These are phyloP conservation scores for Suillus subaureus DNA, from an alignment of 768 basidiomycete genomes.

Conservation along the genomic window DNA sequence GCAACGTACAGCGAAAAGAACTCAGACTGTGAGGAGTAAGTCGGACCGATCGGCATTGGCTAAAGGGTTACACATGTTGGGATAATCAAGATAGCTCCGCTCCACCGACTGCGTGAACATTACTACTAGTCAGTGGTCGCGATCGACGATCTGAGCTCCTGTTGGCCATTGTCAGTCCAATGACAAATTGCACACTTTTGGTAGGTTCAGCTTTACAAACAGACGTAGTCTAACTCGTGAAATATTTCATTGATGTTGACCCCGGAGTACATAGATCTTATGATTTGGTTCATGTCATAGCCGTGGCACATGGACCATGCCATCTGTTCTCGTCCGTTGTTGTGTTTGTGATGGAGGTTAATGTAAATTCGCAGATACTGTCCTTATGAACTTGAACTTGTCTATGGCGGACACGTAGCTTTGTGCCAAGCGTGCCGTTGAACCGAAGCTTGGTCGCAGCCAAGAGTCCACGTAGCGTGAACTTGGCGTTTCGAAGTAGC, in stretches of 20 bases:
- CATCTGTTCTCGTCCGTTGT: too few species aligned
- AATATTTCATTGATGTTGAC: too few species aligned
- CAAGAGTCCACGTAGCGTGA: constrained; percentile 2
- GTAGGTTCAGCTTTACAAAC: too few species aligned
- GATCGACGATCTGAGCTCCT: constrained; percentile 2
- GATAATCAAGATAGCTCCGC: not conserved
- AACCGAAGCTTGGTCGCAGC: not conserved
- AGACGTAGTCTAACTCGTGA: too few species aligned
- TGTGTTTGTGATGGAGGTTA: too few species aligned
- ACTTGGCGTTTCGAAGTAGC: not conserved
- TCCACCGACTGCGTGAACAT: not conserved
- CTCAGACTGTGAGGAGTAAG: constrained; percentile 13
- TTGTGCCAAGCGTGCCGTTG: not conserved
- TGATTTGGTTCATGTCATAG: too few species aligned
- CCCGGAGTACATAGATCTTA: too few species aligned
- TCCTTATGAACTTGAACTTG: not conserved
- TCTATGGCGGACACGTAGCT: not conserved
- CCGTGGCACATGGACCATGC: too few species aligned
- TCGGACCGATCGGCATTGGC: constrained; percentile 25
- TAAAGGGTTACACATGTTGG: too few species aligned
- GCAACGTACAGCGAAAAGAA: constrained; percentile 27
- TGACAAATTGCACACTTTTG: not conserved
- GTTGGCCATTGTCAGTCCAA: not conserved
- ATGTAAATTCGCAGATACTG: too few species aligned
- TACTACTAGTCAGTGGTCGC: not conserved